Conservation (phyloP, 371 early-diverging fungal species). For the Saksenaea oblongispora region DNA sequence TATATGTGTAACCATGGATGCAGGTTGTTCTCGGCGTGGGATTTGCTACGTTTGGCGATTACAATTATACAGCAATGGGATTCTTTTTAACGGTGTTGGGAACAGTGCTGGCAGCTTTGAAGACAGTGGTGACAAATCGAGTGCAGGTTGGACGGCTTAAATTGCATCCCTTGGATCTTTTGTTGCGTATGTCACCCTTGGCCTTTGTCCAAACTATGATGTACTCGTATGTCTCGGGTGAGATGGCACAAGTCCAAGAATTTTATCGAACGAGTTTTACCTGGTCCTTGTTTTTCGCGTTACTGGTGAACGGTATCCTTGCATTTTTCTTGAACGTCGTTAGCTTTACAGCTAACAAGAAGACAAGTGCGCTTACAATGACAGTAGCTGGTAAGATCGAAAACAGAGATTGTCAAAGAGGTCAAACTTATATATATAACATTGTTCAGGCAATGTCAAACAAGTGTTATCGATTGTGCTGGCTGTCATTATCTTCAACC, state of each 20-base stretch:
- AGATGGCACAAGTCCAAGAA: constrained; percentile 54
- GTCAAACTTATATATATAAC: background rate
- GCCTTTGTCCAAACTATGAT: constrained; percentile 75
- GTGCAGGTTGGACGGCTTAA: constrained; percentile 80
- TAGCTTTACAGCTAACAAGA: constrained; percentile 84
- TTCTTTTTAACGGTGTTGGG: constrained; percentile 83
- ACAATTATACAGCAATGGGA: constrained; percentile 73
- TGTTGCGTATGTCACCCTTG: constrained; percentile 81
- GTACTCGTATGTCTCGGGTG: constrained; percentile 72
- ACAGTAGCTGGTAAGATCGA: constrained; percentile 72
- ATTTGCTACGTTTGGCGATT: constrained; percentile 84
- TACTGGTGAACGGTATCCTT: constrained; percentile 76
- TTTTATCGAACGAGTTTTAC: constrained; percentile 54
- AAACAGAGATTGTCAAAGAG: background rate
- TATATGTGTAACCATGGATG: constrained; percentile 1
- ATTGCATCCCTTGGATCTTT: constrained; percentile 82
- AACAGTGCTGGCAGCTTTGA: constrained; percentile 78
- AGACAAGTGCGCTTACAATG: constrained; percentile 85
- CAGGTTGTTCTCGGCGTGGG: constrained; percentile 80
- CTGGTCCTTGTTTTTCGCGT: constrained; percentile 46
- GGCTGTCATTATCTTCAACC: constrained; percentile 75
- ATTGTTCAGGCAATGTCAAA: constrained; percentile 75
- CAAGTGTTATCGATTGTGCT: constrained; percentile 81
- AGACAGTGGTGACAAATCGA: constrained; percentile 84
- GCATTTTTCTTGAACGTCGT: constrained; percentile 86